Conservation (phyloP, 2,329 filamentous ascomycete species). For the Apiospora hydei region DNA sequence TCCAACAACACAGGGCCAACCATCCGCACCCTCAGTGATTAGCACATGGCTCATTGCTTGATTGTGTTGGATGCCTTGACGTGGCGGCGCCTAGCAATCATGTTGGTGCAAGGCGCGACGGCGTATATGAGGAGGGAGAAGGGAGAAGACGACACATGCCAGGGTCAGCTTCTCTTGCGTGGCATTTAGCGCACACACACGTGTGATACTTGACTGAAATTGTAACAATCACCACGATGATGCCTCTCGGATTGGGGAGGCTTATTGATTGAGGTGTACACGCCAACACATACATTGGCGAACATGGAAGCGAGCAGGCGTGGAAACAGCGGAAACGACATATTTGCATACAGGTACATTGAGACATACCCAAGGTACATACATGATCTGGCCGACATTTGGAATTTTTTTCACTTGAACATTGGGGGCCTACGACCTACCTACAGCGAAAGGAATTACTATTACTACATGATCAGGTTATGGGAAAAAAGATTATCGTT, state of each 20-base stretch:
- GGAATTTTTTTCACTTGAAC: neutral
- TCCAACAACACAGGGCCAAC: constrained; percentile 20
- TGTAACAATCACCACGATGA: neutral
- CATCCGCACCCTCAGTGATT: constrained; percentile 22
- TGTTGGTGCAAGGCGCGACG: neutral
- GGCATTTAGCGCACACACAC: neutral
- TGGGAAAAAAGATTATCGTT: constrained; percentile 1
- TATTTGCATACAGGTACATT: constrained; percentile 16
- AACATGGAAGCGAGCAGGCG: neutral
- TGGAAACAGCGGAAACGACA: constrained; percentile 3
- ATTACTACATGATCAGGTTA: constrained; percentile 1
- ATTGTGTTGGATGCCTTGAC: too few relatives aligned
- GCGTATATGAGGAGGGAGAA: neutral
- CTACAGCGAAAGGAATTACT: constrained; percentile 14
- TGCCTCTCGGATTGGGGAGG: neutral
- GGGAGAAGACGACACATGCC: neutral
- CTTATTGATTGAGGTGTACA: neutral
- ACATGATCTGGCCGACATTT: constrained; percentile 10
- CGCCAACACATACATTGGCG: neutral
- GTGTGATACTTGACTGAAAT: neutral
- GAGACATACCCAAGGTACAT: too few relatives aligned
- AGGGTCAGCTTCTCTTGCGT: neutral
- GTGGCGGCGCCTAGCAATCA: neutral
- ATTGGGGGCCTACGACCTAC: neutral
- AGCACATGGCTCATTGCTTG: neutral